Conservation (phyloP, 2,329 filamentous ascomycete species). For the Hymenoscyphus salicellus region DNA sequence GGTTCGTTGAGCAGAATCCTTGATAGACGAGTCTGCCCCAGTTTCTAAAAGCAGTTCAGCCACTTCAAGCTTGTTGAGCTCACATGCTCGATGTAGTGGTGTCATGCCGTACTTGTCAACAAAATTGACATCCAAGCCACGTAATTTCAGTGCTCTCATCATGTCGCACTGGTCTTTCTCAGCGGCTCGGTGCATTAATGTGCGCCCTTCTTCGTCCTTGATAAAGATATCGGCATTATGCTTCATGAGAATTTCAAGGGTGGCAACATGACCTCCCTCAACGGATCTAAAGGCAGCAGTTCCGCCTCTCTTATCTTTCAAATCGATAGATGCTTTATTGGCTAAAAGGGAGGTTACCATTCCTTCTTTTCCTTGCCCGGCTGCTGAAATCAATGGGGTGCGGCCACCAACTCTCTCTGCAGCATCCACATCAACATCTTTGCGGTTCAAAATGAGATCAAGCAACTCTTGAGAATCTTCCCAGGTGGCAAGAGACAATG, state of each 20-base stretch:
- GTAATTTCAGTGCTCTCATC: constrained; percentile 10
- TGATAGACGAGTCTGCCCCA: constrained; percentile 11
- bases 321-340: constrained; percentile 12
- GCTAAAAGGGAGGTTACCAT: constrained; percentile 11
- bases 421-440: constrained; percentile 10
- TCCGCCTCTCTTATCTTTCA: constrained; percentile 10
- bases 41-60: constrained; percentile 10
- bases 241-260: constrained; percentile 7
- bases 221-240: constrained; percentile 9
- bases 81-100: constrained; percentile 20
- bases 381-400: constrained; percentile 16
- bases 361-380: constrained; percentile 7
- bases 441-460: constrained; percentile 7
- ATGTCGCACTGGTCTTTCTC: constrained; percentile 9
- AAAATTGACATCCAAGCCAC: constrained; percentile 1
- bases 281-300: constrained; percentile 15
- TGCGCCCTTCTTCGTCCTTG: constrained; percentile 17
- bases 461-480: constrained; percentile 10
- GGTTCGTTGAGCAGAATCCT: constrained; percentile 15
- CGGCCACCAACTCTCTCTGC: constrained; percentile 9
- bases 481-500: constrained; percentile 13
- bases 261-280: constrained; percentile 10
- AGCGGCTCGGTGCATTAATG: constrained; percentile 17
- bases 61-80: constrained; percentile 3
- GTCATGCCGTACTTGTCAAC: constrained; percentile 20